Evolutionary conservation across 805 yeast genomes (phyloP), one percentile per base, ranked within the genome.

Genomic region (Barnettozyma vustinii): DNA sequence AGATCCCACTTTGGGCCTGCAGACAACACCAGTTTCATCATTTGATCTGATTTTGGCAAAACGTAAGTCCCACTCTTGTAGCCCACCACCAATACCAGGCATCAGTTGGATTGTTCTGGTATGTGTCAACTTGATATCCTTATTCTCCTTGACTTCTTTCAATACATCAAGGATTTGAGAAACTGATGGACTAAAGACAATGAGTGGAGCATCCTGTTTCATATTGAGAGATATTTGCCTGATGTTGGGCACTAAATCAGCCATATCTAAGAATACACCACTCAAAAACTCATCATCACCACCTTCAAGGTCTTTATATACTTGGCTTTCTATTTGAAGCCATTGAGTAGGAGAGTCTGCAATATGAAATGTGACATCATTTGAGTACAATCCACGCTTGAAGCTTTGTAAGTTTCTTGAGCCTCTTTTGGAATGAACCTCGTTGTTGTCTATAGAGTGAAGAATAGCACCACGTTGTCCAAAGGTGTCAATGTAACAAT

Each of bases 41-140:
- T 71, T 68, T 4, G 70, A 67, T 57, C 71, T 66, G n/a, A 73
- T 65, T 2, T 56, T 49, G 1, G 77, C 58, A 35, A 60, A 60
- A 43, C 79, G 59, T 1, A 75, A 62, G 52, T 77, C 80, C 81
- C 81, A 77, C 42, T 73, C 77, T 51, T 74, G 70, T 49, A 76
- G 56, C 0, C 79, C 79, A 20, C 79, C 80, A 2, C 79, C 78
- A 32, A 71, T 73, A 6, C 80, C 79, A 13, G 75, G 73, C 42
- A 66, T 55, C 16, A 77, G 49, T 54, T 76, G 80, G 19, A 69
- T 61, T 3, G 75, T 68, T 40, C 67, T 63, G 4, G 64, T 67
- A 51, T 71, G 65, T 12, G 70, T 62, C 26, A 75, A 52, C 40
- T 65, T 64, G 40, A 69, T 56, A 5, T 60, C 59, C n/a, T 55